Percentiles rank a stretch among this genome's conserved stretches.
Conservation (phyloP, 2,329 filamentous ascomycete genomes). For the Xylaria arbuscula region DNA sequence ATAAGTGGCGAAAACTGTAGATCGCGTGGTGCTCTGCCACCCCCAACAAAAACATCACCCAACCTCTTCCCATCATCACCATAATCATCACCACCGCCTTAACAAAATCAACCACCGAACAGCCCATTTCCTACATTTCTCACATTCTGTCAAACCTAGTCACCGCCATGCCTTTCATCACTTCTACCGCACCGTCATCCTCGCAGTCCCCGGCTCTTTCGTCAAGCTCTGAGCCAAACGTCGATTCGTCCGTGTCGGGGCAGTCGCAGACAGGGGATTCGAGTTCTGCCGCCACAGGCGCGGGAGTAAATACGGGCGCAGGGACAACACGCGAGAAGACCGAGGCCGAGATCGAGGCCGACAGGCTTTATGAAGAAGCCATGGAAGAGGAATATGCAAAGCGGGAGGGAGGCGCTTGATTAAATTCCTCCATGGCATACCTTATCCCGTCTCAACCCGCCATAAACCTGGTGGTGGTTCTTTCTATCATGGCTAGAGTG, state of each 20-base stretch:
- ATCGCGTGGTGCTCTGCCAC: slow-evolving; percentile 21
- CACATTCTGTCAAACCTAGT: neutral
- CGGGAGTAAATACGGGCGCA: slow-evolving; percentile 62
- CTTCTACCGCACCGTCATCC: slow-evolving; percentile 16
- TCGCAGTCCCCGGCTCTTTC: slow-evolving; percentile 6
- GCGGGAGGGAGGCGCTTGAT: slow-evolving; percentile 62
- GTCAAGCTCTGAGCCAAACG: slow-evolving; percentile 22
- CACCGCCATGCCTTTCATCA: slow-evolving; percentile 26
- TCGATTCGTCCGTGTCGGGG: slow-evolving; percentile 22
- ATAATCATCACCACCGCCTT: neutral
- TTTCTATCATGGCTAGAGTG: neutral
- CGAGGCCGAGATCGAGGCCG: slow-evolving; percentile 61
- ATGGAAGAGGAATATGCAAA: slow-evolving; percentile 69
- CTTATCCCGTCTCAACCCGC: neutral
- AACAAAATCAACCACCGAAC: slow-evolving; percentile 7
- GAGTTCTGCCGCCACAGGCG: slow-evolving; percentile 50
- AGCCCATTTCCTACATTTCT: neutral
- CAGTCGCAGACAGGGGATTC: slow-evolving; percentile 24
- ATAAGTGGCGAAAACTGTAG: slow-evolving; percentile 20
- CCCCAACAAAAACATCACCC: slow-evolving; percentile 1
- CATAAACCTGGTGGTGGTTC: neutral
- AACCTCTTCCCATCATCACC: neutral
- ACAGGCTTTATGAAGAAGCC: slow-evolving; percentile 61
- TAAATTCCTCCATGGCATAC: neutral
- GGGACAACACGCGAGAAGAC: slow-evolving; percentile 61